phyloP scores from a whole-genome alignment of 345 rosid genomes.

The Excoecaria agallocha region DNA sequence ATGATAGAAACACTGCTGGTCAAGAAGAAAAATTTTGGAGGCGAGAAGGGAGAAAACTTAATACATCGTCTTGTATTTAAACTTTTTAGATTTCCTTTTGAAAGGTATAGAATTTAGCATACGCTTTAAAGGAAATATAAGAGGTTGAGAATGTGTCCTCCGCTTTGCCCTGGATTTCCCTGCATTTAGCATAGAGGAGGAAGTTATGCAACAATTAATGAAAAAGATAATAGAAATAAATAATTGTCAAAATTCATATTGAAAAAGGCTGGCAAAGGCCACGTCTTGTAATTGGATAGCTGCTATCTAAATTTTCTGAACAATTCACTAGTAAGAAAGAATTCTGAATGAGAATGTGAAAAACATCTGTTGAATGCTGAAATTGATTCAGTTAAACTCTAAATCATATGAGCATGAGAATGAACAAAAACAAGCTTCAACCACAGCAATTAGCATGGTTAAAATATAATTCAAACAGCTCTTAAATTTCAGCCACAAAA shows the following conservation, averaged over 20 bases:
- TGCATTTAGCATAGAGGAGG: slow-evolving; percentile 27
- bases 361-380: background rate
- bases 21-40: background rate
- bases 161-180: slow-evolving; percentile 36
- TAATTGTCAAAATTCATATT: background rate
- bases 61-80: slow-evolving; percentile 11
- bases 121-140: slow-evolving; percentile 38
- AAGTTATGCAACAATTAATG: background rate
- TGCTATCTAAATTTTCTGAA: background rate
- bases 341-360: background rate
- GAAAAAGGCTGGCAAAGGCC: background rate
- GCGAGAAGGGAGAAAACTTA: background rate
- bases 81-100: slow-evolving; percentile 39
- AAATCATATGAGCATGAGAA: background rate
- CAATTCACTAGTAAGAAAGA: background rate
- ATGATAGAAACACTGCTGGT: too few relatives aligned
- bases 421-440: background rate
- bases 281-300: background rate
- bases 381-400: background rate
- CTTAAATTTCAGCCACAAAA: background rate
- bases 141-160: slow-evolving; percentile 23
- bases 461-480: background rate
- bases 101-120: slow-evolving; percentile 40
- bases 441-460: background rate
- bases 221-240: background rate